Base-by-base conservation (phyloP, 257 asterid species). In the Primulina eburnea region DNA sequence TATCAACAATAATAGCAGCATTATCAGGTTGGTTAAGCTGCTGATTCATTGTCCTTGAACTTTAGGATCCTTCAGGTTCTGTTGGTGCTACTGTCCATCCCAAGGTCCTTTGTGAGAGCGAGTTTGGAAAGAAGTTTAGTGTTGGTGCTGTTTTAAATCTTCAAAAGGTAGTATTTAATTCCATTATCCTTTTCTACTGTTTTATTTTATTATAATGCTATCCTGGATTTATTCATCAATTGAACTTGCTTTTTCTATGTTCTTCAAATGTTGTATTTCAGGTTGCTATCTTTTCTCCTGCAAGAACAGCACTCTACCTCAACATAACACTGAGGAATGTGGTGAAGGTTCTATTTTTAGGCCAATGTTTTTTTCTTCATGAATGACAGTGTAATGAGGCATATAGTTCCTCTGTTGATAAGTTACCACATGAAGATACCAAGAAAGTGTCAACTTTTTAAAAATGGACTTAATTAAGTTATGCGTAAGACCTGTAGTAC, bases 11-110 rank as follows among this genome's bases (percentile, higher is more conserved):
- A 50, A 59, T 12, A 32, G 24, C 10, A 37, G 61, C 62, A 28
- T 43, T 60, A 58, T 26, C 20, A 17, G 24, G 60, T 62, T 73
- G 65, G 64, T 30, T 71, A 38, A 61, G 60, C 64, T 70, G 67
- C 82, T 86, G 72, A 85, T 65, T 74, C 30, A 30, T 73, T 58
- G 34, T 67, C 43, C 69, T 57, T 67, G 30, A 70, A 73, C 26
- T 74, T 34, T 81, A 93, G 99, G 97, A 94, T 73, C 99, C 95
- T 30, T 87, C 99, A 0, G 99, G 97, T 73, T 84, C 86, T 32
- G 78, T 89, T 80, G 87, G 83, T 75, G 97, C 95, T 70, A 89
- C 79, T 73, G 77, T 94, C 79, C 99, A 90, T 84, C 93, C 86
- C 78, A 88, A 82, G 75, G 90, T 89, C 74, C 84, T 89, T 56